phyloP scores from a whole-genome alignment of 2,329 filamentous ascomycete species.

The Calonectria ilicicola region DNA sequence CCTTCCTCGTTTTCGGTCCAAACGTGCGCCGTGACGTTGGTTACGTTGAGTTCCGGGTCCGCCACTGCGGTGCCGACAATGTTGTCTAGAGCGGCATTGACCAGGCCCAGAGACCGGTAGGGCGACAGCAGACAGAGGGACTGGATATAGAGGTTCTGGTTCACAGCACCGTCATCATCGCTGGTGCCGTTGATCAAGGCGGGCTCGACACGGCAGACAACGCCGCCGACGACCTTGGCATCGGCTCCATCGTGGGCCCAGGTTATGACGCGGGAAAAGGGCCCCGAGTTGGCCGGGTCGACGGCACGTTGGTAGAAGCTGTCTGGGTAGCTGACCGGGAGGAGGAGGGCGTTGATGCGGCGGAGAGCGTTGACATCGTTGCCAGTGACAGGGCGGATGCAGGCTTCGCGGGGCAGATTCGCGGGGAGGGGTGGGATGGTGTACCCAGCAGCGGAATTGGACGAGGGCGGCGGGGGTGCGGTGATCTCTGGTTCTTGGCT shows the following conservation, averaged over 20 bases:
- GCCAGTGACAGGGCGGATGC: constrained; percentile 62
- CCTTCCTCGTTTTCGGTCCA: constrained; percentile 76
- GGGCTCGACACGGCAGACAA: constrained; percentile 72
- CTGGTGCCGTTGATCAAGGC: constrained; percentile 31
- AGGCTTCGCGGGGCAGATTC: constrained; percentile 59
- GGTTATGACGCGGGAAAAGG: constrained; percentile 71
- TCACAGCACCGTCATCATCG: constrained; percentile 26
- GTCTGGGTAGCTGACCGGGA: constrained; percentile 73
- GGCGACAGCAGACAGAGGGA: constrained; percentile 73
- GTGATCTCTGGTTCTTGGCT: constrained; percentile 39
- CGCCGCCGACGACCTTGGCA: constrained; percentile 69
- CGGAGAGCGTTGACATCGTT: constrained; percentile 69
- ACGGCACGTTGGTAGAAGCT: constrained; percentile 70
- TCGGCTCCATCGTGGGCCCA: constrained; percentile 60
- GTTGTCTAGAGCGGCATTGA: constrained; percentile 67
- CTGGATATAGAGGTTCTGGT: constrained; percentile 72
- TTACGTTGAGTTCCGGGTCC: constrained; percentile 53
- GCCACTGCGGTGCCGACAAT: constrained; percentile 55
- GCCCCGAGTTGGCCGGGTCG: constrained; percentile 60
- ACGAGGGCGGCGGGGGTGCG: not conserved
- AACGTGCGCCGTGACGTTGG: constrained; percentile 71
- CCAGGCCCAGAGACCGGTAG: constrained; percentile 71
- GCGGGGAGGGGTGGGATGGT: constrained; percentile 47
- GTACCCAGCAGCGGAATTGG: constrained; percentile 19
- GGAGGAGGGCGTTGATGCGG: constrained; percentile 73